Base-by-base conservation (phyloP, 805 yeast genomes). In the Metschnikowia colocasiae region DNA sequence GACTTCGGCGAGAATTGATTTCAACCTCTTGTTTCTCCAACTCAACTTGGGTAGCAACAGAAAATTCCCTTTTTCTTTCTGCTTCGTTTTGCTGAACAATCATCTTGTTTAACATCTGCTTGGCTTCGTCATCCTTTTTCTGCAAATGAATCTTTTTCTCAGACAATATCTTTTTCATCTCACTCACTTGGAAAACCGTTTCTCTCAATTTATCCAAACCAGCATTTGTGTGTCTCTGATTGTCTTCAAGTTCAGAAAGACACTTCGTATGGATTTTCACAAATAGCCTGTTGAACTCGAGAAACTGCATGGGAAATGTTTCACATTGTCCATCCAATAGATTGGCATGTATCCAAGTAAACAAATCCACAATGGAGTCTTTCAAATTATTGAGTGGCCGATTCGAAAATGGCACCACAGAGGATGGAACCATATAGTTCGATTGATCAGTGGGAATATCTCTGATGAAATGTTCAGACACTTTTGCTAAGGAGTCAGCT, bases 31-130 rank as follows among this genome's bases (percentile, higher is more conserved):
- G 95, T 31, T 71, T 73, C 26, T 76, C 81, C 27, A 92, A 69
- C 5, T 88, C 83, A 15, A 74, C 76, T 56, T 85, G 87, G 9
- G 92, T 85, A 41, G 81, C 85, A 3, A 85, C 67, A 0, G 96
- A 87, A 6, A 94, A 90, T 50, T 87, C 96, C 49, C 86, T 85
- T 55, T 85, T 89, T 53, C 96, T 73, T 61, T 92, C 98, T 0
- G 97, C 92, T 56, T 89, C 96, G 59, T 87, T 89, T 60, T 92
- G 98, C 36, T 89, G 95, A 1, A 74, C 65, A 12, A 92, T 74
- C 87, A 92, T 88, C 46, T 71, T 79, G 57, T 83, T 80, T 34
- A 92, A 74, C 75, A 88, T 86, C 22, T 66, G 65, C 48, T 79
- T 76, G 0, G 97, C 96, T 53, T 85, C 87, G 12, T 63, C 55